Conservation (phyloP, 2,329 filamentous ascomycete genomes). For the Xylaria polymorpha region DNA sequence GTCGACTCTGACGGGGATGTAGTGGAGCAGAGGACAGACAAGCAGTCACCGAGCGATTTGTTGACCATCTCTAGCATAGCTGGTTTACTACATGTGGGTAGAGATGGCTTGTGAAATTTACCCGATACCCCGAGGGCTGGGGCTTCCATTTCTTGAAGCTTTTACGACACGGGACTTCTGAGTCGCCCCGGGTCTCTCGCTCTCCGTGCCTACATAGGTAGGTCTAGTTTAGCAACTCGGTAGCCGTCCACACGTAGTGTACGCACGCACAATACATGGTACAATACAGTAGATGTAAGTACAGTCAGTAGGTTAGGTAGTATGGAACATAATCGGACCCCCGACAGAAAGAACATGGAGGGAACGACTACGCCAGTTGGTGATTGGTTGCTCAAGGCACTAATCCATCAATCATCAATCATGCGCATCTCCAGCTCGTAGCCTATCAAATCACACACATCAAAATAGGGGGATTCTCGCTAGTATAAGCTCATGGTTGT, state of each 20-base stretch:
- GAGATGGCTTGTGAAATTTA: constrained; percentile 11
- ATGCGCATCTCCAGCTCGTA: constrained; percentile 25
- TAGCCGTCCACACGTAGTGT: constrained; percentile 21
- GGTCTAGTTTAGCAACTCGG: constrained; percentile 14
- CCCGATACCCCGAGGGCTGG: constrained; percentile 11
- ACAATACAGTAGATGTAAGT: constrained; percentile 17
- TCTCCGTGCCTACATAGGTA: too few species aligned
- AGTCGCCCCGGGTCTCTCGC: constrained; percentile 21
- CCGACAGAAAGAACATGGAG: constrained; percentile 7
- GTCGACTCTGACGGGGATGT: constrained; percentile 8
- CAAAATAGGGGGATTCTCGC: neutral
- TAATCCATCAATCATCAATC: neutral
- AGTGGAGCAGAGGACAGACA: constrained; percentile 9
- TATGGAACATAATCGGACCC: constrained; percentile 13
- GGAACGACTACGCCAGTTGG: neutral
- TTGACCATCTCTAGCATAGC: neutral
- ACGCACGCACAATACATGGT: neutral
- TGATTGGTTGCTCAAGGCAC: constrained; percentile 8
- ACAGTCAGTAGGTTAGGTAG: constrained; percentile 12
- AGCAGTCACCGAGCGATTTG: constrained; percentile 2
- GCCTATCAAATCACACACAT: constrained; percentile 34
- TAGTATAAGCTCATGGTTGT: constrained; percentile 2
- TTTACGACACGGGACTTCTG: constrained; percentile 21
- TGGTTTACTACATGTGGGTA: neutral
- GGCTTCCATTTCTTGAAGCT: constrained; percentile 19